Conservation (phyloP, 2,329 filamentous ascomycete genomes). For the Colletotrichum truncatum region DNA sequence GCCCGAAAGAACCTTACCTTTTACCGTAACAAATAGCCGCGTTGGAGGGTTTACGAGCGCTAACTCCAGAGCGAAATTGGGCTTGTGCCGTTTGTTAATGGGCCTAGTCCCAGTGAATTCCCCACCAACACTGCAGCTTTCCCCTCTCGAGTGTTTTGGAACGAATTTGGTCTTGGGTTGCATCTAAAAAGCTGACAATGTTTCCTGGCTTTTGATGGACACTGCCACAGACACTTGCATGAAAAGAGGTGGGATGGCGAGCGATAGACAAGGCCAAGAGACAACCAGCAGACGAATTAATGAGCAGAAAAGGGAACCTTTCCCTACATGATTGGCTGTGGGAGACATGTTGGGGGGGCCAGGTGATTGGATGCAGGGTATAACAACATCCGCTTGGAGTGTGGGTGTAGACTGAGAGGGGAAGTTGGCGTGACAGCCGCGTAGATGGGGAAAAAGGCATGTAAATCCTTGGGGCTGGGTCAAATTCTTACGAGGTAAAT, state of each 20-base stretch:
- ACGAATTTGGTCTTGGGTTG: neutral
- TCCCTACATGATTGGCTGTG: constrained; percentile 4
- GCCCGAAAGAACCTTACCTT: neutral
- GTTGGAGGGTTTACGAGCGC: neutral
- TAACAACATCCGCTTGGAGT: constrained; percentile 10
- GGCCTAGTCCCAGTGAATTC: neutral
- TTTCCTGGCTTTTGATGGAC: constrained; percentile 7
- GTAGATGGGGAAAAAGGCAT: neutral
- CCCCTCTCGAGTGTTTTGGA: neutral
- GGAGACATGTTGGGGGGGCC: neutral
- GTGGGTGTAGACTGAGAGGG: constrained; percentile 11
- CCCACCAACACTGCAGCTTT: neutral
- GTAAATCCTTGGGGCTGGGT: neutral
- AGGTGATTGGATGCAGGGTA: constrained; percentile 20
- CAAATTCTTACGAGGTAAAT: too few relatives aligned
- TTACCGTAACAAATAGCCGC: neutral
- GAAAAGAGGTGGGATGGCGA: constrained; percentile 4
- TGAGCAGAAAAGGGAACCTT: constrained; percentile 8
- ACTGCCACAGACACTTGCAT: constrained; percentile 24
- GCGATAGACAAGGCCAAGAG: neutral
- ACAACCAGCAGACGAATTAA: constrained; percentile 1
- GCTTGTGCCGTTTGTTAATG: neutral
- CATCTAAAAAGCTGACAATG: neutral
- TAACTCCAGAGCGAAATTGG: neutral
- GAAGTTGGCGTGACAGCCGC: constrained; percentile 24